Base-by-base conservation (phyloP, 2,329 filamentous ascomycete genomes). In the Trichoderma hamatum region DNA sequence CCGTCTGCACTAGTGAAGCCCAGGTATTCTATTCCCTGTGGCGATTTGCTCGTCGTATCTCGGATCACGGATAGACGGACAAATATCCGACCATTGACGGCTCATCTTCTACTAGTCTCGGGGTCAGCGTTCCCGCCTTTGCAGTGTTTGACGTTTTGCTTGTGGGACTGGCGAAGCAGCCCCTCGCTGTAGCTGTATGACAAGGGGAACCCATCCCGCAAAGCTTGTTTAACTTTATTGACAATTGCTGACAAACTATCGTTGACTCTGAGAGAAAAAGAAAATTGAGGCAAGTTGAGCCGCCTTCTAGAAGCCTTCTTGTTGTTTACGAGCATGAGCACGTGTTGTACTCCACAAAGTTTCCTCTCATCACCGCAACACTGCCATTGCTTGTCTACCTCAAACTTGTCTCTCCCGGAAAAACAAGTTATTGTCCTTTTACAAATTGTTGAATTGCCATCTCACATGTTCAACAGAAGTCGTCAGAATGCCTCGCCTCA, bases 301-400 rank as follows among this genome's bases (percentile, higher is more conserved):
- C 24, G 2, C 16, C 2, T 67, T 67, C 63, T 67, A 51, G 63
- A 67, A 67, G 54, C 54, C n/a, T 67, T 67, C 63, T 34, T 52
- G 16, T 19, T 26, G n/a, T 21, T 28, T 26, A 28, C 55, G 26
- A 32, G n/a, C 63, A 34, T 30, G 49, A 26, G 46, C 26, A 55
- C 32, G 28, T 24, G n/a, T 43, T 43, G 13, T 21, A 24, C 46
- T 49, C 46, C n/a, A 49, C 46, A 49, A 49, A 49, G 10, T 13
- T 21, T 43, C 36, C 34, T 36, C 5, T 67, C 39, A 5, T 67
- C 63, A 67, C 54, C 19, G 54, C 63, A 67, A 26, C 54, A 67
- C 63, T 28, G 21, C 34, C 54, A 16, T 32, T n/a, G 26, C 54
- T 46, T 66, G 51, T 30, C n/a, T 36, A 46, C 34, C 52, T 46